A percentile compares a stretch with the other conserved stretches of the same genome.
Evolutionary conservation across 495 filamentous ascomycete genomes (phyloP).

Genomic region (Xylaria venustula): DNA sequence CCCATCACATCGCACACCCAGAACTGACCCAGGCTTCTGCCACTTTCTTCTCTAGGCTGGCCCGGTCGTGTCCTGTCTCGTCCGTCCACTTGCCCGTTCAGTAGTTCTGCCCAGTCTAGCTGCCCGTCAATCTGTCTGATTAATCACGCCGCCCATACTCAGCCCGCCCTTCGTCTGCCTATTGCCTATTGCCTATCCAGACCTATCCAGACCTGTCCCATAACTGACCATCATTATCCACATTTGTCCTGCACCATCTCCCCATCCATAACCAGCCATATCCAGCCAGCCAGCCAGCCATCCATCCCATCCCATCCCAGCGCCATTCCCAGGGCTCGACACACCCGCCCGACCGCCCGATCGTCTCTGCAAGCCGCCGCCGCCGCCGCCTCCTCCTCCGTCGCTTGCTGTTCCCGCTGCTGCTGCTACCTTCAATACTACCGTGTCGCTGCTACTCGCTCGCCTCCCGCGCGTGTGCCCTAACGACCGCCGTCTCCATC

Average conservation of each 20-base stretch:
- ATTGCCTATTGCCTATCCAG: not conserved
- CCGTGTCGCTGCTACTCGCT: not conserved
- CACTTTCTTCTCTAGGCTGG: not conserved
- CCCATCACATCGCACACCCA: not conserved
- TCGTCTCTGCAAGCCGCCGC: conserved; percentile 5
- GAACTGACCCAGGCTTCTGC: not conserved
- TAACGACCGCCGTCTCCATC: not conserved
- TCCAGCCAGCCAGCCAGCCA: not conserved
- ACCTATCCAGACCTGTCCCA: not conserved
- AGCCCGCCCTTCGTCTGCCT: no score
- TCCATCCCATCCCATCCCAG: not conserved
- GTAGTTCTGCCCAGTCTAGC: no score
- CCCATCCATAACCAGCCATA: not conserved
- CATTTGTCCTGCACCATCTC: not conserved
- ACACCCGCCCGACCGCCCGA: conserved; percentile 1
- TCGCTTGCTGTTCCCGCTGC: no score
- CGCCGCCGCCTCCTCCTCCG: not conserved
- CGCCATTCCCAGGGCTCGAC: conserved; percentile 6
- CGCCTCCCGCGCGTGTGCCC: not conserved
- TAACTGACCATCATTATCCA: conserved; percentile 1
- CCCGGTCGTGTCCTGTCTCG: not conserved
- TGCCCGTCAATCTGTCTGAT: no score
- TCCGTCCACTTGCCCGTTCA: no score
- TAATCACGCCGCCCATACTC: conserved; percentile 4
- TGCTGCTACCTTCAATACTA: no score